Conservation (phyloP, 331 rosid species). For the Arachis monticola region DNA sequence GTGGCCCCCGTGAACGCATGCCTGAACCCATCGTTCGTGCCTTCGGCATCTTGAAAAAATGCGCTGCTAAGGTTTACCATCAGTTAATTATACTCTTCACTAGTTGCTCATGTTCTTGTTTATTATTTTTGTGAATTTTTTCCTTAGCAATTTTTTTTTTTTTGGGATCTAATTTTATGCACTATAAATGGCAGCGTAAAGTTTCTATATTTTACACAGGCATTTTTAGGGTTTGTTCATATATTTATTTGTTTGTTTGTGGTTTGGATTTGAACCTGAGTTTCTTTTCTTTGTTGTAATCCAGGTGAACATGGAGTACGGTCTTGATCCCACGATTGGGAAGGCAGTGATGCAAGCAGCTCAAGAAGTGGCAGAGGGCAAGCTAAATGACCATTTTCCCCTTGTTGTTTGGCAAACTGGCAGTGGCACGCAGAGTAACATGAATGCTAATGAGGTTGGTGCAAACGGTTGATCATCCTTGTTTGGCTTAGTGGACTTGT, state of each 20-base stretch:
- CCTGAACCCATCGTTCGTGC: constrained; percentile 96
- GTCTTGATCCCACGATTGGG: constrained; percentile 86
- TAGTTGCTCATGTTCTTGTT: background rate
- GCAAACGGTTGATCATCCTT: background rate
- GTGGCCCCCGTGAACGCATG: constrained; percentile 97
- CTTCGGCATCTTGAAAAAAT: constrained; percentile 85
- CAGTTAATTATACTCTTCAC: background rate
- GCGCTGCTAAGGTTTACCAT: constrained; percentile 82
- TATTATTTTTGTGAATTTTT: background rate
- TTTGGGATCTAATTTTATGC: too few relatives aligned
- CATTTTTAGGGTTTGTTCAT: too few relatives aligned
- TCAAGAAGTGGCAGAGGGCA: constrained; percentile 97
- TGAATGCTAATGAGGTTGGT: constrained; percentile 94
- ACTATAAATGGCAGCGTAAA: too few relatives aligned
- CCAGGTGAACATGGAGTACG: constrained; percentile 92
- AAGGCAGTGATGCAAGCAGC: constrained; percentile 94
- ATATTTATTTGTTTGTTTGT: background rate
- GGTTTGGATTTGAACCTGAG: background rate
- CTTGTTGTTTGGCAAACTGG: constrained; percentile 99
- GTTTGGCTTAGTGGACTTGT: constrained; percentile 3
- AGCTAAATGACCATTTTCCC: constrained; percentile 90
- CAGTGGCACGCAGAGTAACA: constrained; percentile 98
- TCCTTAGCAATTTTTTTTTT: background rate
- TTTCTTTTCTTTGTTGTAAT: background rate
- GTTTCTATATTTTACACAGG: too few relatives aligned